Evolutionary conservation across 148 eudicot species (phyloP).

Genomic region (Nepenthes mirabilis): DNA sequence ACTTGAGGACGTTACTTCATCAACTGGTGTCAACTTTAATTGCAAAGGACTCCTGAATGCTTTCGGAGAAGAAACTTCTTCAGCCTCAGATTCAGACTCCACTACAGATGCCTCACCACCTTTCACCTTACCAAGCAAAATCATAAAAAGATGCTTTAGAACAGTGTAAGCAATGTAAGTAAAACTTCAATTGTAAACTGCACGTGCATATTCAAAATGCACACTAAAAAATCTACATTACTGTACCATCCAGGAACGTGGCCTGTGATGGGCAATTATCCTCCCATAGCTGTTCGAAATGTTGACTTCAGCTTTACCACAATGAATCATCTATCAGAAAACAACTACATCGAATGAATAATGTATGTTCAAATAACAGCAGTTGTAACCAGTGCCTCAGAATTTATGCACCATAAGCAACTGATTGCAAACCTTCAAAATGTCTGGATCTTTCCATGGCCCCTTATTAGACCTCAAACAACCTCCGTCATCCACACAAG

Average conservation of each 20-base stretch:
- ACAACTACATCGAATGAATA: background rate
- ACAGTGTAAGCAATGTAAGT: background rate
- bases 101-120: slow-evolving; percentile 16
- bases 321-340: slow-evolving; percentile 25
- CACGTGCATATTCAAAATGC: background rate
- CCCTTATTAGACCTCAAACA: slow-evolving; percentile 79
- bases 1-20: slow-evolving; percentile 29
- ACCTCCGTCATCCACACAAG: slow-evolving; percentile 63
- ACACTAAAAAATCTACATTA: background rate
- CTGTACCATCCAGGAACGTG: slow-evolving; percentile 18
- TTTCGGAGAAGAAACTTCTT: slow-evolving; percentile 26
- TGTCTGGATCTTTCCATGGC: slow-evolving; percentile 71
- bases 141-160: slow-evolving; percentile 4
- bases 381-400: background rate
- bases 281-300: slow-evolving; percentile 29
- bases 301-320: slow-evolving; percentile 28
- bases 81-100: slow-evolving; percentile 46
- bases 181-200: background rate
- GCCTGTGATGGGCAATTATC: slow-evolving; percentile 23
- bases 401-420: background rate
- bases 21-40: slow-evolving; percentile 22
- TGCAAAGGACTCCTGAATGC: slow-evolving; percentile 13
- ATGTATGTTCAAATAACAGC: background rate
- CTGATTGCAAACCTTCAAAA: slow-evolving; percentile 35
- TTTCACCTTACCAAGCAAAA: slow-evolving; percentile 25